Conservation (phyloP, 345 rosid species). For the Populus pruinosa region DNA sequence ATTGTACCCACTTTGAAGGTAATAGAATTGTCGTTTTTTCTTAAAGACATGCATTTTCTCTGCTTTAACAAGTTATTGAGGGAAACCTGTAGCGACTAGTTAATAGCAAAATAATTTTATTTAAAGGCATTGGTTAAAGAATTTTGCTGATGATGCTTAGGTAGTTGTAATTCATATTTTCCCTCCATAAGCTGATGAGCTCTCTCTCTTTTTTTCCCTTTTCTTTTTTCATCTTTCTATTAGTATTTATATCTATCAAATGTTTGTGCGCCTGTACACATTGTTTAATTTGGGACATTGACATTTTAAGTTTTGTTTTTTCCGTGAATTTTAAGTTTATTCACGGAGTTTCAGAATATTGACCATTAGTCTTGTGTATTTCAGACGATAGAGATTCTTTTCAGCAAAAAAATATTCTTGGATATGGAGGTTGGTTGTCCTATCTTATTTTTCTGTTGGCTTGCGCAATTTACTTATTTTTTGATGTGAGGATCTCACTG, state of each 20-base stretch:
- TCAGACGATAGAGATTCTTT: slow-evolving; percentile 79
- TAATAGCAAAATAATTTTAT: background rate
- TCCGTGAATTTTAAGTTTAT: background rate
- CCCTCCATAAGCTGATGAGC: no score
- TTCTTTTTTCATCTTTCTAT: background rate
- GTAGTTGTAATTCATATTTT: no score
- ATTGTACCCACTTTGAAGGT: slow-evolving; percentile 87
- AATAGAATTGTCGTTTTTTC: slow-evolving; percentile 6
- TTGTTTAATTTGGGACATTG: background rate
- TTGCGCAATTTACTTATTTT: background rate
- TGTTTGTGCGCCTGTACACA: background rate
- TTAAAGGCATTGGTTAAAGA: background rate
- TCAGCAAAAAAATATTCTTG: slow-evolving; percentile 57
- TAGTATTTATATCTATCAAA: background rate
- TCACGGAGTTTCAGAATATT: background rate
- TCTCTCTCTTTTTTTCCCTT: no score
- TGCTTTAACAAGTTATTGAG: background rate
- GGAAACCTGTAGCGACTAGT: background rate
- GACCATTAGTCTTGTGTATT: slow-evolving; percentile 16
- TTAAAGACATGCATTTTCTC: background rate
- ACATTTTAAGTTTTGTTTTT: background rate
- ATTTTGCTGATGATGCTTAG: background rate
- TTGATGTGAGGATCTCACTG: background rate
- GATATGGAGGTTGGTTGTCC: slow-evolving; percentile 64
- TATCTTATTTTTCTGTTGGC: background rate